Evolutionary conservation across 2,329 filamentous ascomycete species (phyloP).

Genomic region (Sporothrix pseudoabietina): DNA sequence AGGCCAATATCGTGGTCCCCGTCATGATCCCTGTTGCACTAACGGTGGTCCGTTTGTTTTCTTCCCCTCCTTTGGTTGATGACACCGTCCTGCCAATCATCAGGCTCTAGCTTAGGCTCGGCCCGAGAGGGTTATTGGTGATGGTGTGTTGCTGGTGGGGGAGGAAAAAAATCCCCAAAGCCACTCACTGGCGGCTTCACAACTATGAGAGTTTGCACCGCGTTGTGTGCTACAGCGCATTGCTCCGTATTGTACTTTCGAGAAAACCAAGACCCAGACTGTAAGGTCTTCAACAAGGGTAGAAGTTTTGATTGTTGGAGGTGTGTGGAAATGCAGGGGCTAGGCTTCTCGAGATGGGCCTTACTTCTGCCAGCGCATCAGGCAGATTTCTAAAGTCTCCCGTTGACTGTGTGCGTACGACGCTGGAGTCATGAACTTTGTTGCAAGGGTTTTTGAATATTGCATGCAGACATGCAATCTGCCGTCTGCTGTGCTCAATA

Average conservation of each 20-base stretch:
- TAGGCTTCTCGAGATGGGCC: neutral
- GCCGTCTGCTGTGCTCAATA: neutral
- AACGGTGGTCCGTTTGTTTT: neutral
- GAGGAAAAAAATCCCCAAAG: neutral
- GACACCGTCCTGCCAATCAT: conserved; percentile 4
- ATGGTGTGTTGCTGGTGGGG: neutral
- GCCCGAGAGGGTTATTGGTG: neutral
- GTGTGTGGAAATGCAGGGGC: neutral
- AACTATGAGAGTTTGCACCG: neutral
- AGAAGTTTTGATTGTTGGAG: neutral
- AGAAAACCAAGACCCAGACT: neutral
- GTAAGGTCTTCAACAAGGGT: neutral
- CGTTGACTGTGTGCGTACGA: neutral
- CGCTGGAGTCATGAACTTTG: conserved; percentile 8
- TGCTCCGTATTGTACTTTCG: neutral
- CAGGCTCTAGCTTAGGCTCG: neutral
- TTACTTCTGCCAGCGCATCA: neutral
- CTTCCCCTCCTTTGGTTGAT: neutral
- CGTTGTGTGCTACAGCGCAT: neutral
- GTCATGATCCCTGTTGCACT: neutral
- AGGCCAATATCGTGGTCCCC: neutral
- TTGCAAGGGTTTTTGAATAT: neutral
- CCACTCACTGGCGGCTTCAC: neutral
- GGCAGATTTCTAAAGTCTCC: neutral
- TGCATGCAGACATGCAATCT: neutral